Conservation (phyloP, 352 stramenopile genomes). For the Ophiocytium majus region DNA sequence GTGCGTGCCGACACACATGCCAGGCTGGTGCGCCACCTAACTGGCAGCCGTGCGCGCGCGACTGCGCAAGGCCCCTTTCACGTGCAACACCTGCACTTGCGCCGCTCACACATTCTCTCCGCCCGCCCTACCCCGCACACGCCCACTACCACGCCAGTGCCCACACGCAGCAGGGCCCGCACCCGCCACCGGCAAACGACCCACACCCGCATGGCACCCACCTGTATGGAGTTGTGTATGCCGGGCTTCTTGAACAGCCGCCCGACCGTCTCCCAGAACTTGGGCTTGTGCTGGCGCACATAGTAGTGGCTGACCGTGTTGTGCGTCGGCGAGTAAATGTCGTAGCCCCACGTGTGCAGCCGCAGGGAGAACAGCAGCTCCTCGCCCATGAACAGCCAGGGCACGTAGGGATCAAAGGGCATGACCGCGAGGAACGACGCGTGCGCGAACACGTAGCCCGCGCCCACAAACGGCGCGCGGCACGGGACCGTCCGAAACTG, state of each 20-base stretch:
- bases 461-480: conserved; percentile 67
- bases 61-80: too few relatives aligned
- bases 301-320: conserved; percentile 77
- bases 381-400: conserved; percentile 83
- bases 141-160: too few relatives aligned
- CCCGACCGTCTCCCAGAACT: conserved; percentile 80
- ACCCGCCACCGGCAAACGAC: too few relatives aligned
- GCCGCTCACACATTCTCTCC: too few relatives aligned
- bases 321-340: conserved; percentile 66
- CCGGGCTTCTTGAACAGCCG: conserved; percentile 57
- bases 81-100: too few relatives aligned
- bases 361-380: conserved; percentile 73
- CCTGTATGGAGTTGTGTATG: conserved; percentile 71
- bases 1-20: too few relatives aligned
- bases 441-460: conserved; percentile 71
- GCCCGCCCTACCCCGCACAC: too few relatives aligned
- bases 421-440: conserved; percentile 68
- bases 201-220: too few relatives aligned
- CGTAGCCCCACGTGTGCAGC: conserved; percentile 60
- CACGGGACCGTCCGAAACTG: conserved; percentile 38
- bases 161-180: too few relatives aligned
- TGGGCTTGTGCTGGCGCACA: conserved; percentile 70
- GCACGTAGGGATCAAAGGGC: conserved; percentile 79
- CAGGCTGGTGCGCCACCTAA: too few relatives aligned
- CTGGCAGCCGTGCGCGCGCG: too few relatives aligned